Evolutionary conservation across 1,284 basidiomycete species (phyloP), one percentile per base, ranked within the genome.

Genomic region (Lentinus polychrous): DNA sequence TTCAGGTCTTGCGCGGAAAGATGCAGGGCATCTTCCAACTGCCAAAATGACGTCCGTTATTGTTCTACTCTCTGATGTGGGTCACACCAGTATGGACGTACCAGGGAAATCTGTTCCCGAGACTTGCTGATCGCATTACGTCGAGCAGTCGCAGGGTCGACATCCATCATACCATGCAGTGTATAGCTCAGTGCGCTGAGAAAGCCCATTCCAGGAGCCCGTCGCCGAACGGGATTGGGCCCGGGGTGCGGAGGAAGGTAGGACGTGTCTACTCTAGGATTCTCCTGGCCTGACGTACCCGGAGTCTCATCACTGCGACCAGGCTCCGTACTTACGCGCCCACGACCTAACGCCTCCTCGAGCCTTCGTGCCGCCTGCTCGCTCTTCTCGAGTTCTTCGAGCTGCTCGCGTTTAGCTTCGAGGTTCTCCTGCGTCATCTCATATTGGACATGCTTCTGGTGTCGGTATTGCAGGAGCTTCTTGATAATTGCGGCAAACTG

Each of bases 371-470:
- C 93, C 65, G 99, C 95, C 33, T 79, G 76, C 67, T 99, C 96
- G 48, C 87, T 91, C 60, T 86, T 88, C 68, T 99, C 96, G 5
- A 97, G 75, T 45, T 96, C 89, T 49, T 90, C 92, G 41, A 99
- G 73, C 57, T 86, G 79, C 60, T 91, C 89, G 49, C 86, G 84
- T 68, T 95, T 97, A 11, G 74, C 75, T 55, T 95, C 94, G 17
- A 99, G 73, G 24, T 79, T 78, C 61, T 98, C 95, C 63, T 94
- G 90, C 0, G 95, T 95, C 75, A 96, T 87, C 69, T 99, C 96
- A 60, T 89, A 94, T 65, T 99, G 96, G 8, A 95, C 89, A 57
- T 99, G 94, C 69, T 99, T 99, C 68, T 95, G 91, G 66, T 99
- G 96, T 27, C 96, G 85, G 70, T 96, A 99, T 1, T 83, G 83